Evolutionary conservation across 2,329 filamentous ascomycete genomes (phyloP), one percentile per base, ranked within the genome.

Genomic region (Ophiostoma ulmi): DNA sequence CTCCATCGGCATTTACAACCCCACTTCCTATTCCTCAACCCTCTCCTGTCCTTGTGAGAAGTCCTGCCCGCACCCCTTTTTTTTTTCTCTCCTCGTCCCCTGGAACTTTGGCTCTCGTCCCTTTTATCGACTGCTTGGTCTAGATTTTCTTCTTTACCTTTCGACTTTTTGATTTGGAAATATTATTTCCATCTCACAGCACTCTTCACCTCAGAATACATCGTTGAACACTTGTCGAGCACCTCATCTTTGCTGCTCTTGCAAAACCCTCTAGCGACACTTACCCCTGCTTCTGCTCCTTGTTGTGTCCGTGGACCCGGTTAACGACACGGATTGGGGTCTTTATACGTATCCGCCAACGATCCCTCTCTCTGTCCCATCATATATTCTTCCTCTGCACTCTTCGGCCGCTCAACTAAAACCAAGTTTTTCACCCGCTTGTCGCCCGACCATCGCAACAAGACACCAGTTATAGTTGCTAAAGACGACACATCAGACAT

Each of bases 51-150:
- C 20, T 69, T 41, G 35, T 10, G 3, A 35, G 35, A 17, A 63
- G n/a, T 35, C 22, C 22, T 61, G 63, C 64, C 63, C n/a, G 52
- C 64, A 67, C 68, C 70, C 68, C 70, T 70, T 72, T 68, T 70
- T 68, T 70, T 72, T 65, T 66, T 31, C 17, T 63, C 64, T 36
- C 41, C 26, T 68, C 63, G 58, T 58, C 44, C 22, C 67, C 22
- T 36, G 13, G 66, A 22, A 48, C n/a, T 31, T 41, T 55, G 5
- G 58, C 41, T 13, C 11, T 65, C 22, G 38, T 44, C 22, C 36
- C 35, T 65, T 67, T 14, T 55, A 38, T 39, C 36, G 26, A 22
- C 58, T 70, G 65, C 8, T 64, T 66, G 65, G 35, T n/a, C 31
- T 36, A 13, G 58, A 20, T 22, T 65, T 65, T 20, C 20, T 69